These are phyloP conservation scores for Dactylorhiza incarnata DNA, from an alignment of 106 monocot species.

Conservation along the genomic window DNA sequence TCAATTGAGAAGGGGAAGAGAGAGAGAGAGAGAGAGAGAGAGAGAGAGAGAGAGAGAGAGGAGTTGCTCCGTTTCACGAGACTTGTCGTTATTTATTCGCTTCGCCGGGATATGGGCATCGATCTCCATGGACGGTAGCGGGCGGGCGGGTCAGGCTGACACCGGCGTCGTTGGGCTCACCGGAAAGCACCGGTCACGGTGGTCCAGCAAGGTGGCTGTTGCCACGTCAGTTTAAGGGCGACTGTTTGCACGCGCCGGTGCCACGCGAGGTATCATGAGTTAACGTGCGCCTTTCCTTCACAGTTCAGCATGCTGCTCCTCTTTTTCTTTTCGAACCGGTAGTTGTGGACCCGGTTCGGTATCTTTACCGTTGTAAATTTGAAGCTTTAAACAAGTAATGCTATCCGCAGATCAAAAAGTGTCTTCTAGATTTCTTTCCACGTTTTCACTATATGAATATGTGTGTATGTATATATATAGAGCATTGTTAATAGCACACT, in stretches of 20 bases:
- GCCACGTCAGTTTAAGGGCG: not conserved
- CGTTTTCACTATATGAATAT: no score
- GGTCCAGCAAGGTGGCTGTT: not conserved
- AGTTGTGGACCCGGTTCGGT: not conserved
- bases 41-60: not conserved
- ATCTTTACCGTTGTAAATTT: not conserved
- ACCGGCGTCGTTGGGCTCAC: not conserved
- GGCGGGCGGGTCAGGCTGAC: not conserved
- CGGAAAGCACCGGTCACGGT: not conserved
- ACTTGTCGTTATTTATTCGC: not conserved
- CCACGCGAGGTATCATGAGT: not conserved
- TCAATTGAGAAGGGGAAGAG: not conserved
- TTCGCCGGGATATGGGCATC: not conserved
- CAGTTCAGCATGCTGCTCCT: not conserved
- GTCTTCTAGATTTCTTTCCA: no score
- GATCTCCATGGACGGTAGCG: not conserved
- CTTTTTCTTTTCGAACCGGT: not conserved
- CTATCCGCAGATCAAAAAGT: no score
- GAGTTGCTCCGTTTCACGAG: not conserved
- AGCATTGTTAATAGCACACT: no score
- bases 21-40: not conserved
- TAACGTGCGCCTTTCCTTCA: slow-evolving; percentile 4
- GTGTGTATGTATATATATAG: no score
- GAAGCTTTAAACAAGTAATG: not conserved
- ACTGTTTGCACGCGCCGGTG: not conserved